A percentile compares a stretch with the other conserved stretches of the same genome.
Evolutionary conservation across 352 stramenopile species (phyloP).

Genomic region (Phytopythium vexans): DNA sequence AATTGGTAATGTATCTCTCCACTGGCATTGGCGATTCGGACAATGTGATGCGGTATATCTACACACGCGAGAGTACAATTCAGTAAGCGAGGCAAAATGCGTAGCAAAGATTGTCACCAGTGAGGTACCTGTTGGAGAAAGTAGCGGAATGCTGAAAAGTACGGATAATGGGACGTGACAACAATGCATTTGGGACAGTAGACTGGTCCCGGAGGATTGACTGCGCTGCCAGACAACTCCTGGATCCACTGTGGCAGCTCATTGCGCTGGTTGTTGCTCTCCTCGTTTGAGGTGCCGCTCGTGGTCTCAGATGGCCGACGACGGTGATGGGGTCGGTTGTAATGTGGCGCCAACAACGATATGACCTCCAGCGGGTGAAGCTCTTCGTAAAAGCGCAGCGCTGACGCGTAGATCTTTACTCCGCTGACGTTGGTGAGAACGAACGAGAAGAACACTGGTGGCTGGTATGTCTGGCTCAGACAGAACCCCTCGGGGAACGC

Average conservation of each 20-base stretch:
- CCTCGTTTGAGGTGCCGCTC: slow-evolving; percentile 10
- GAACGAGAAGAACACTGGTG: slow-evolving; percentile 79
- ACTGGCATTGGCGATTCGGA: slow-evolving; percentile 92
- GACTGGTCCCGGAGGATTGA: slow-evolving; percentile 48
- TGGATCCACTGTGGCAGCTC: slow-evolving; percentile 74
- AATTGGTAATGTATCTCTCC: slow-evolving; percentile 97
- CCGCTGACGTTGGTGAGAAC: slow-evolving; percentile 81
- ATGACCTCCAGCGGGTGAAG: slow-evolving; percentile 78
- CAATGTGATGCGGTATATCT: slow-evolving; percentile 80
- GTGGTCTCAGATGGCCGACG: slow-evolving; percentile 11
- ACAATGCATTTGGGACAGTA: slow-evolving; percentile 94
- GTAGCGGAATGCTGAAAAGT: slow-evolving; percentile 92
- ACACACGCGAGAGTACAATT: neutral
- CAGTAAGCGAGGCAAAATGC: neutral
- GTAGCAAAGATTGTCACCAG: neutral
- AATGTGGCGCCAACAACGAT: slow-evolving; percentile 55
- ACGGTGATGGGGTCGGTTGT: slow-evolving; percentile 31
- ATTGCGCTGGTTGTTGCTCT: slow-evolving; percentile 42
- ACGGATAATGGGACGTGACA: slow-evolving; percentile 94
- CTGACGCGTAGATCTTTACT: slow-evolving; percentile 77
- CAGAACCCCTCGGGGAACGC: slow-evolving; percentile 75
- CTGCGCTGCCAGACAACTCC: slow-evolving; percentile 47
- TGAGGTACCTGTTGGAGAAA: slow-evolving; percentile 93
- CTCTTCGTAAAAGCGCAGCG: slow-evolving; percentile 81
- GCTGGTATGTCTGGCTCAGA: slow-evolving; percentile 49